Evolutionary conservation across 345 rosid genomes (phyloP).

Genomic region (Dovyalis caffra): DNA sequence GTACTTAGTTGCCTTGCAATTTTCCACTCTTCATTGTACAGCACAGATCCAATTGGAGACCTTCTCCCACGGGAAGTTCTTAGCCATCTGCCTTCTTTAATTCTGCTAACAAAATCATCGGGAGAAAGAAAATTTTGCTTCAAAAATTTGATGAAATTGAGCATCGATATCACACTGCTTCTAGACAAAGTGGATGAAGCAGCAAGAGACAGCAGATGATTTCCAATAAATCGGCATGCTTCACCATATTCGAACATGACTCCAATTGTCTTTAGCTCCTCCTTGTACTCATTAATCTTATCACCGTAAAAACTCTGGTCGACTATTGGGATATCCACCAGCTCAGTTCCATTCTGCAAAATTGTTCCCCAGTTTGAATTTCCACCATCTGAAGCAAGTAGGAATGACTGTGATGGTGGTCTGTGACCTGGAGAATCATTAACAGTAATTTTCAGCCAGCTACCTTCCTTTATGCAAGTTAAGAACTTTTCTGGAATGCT

Average conservation of each 20-base stretch:
- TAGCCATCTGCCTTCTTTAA: slow-evolving; percentile 46
- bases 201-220: slow-evolving; percentile 53
- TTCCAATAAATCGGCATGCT: slow-evolving; percentile 50
- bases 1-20: slow-evolving; percentile 46
- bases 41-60: slow-evolving; percentile 56
- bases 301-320: slow-evolving; percentile 57
- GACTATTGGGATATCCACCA: slow-evolving; percentile 64
- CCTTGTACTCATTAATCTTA: slow-evolving; percentile 31
- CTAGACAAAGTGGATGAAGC: slow-evolving; percentile 35
- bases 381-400: slow-evolving; percentile 24
- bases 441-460: slow-evolving; percentile 55
- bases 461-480: slow-evolving; percentile 44
- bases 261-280: slow-evolving; percentile 53
- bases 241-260: slow-evolving; percentile 54
- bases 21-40: slow-evolving; percentile 51
- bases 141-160: slow-evolving; percentile 52
- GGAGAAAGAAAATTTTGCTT: slow-evolving; percentile 36
- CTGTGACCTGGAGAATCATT: slow-evolving; percentile 42
- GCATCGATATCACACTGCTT: slow-evolving; percentile 43
- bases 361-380: slow-evolving; percentile 48
- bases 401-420: slow-evolving; percentile 63
- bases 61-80: slow-evolving; percentile 39
- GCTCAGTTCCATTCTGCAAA: slow-evolving; percentile 49
- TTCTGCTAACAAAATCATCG: slow-evolving; percentile 36
- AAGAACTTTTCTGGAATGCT: slow-evolving; percentile 44